Percentiles rank a stretch among this genome's conserved stretches.
Evolutionary conservation across 805 yeast species (phyloP).

Genomic region (Cyberlindnera subsufficiens): DNA sequence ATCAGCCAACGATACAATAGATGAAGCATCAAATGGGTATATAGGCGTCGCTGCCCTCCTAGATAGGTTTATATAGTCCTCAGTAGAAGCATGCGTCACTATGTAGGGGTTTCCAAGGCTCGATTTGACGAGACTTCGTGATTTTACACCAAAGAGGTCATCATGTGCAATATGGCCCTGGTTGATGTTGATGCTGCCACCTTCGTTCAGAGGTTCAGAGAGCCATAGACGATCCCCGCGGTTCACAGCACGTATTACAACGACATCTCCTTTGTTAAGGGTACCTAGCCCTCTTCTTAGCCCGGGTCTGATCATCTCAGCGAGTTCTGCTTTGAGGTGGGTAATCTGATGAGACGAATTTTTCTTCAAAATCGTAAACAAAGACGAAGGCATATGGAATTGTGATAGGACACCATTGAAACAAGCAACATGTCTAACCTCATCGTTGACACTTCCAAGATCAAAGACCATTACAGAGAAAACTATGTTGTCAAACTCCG

Average conservation of each 20-base stretch:
- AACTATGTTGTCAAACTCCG: slow-evolving; percentile 16
- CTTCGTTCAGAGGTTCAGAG: slow-evolving; percentile 19
- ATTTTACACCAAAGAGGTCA: slow-evolving; percentile 32
- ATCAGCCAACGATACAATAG: slow-evolving; percentile 42
- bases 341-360: too few relatives aligned
- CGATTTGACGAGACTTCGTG: slow-evolving; percentile 28
- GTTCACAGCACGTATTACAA: slow-evolving; percentile 13
- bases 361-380: too few relatives aligned
- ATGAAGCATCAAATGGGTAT: slow-evolving; percentile 42
- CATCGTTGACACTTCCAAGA: slow-evolving; percentile 8
- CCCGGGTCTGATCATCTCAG: too few relatives aligned
- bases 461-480: slow-evolving; percentile 2
- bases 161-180: slow-evolving; percentile 28
- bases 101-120: slow-evolving; percentile 26
- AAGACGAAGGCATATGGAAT: too few relatives aligned
- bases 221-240: slow-evolving; percentile 20
- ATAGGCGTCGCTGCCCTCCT: slow-evolving; percentile 46
- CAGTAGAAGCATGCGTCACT: slow-evolving; percentile 36
- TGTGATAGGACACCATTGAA: background rate
- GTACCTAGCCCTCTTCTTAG: slow-evolving; percentile 2
- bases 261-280: slow-evolving; percentile 16
- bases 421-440: slow-evolving; percentile 10
- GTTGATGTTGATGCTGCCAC: slow-evolving; percentile 16
- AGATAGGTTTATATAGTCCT: slow-evolving; percentile 37
- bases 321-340: too few relatives aligned